Evolutionary conservation across 2,329 filamentous ascomycete genomes (phyloP), one percentile per base, ranked within the genome.

Genomic region (Monosporascus sp.): DNA sequence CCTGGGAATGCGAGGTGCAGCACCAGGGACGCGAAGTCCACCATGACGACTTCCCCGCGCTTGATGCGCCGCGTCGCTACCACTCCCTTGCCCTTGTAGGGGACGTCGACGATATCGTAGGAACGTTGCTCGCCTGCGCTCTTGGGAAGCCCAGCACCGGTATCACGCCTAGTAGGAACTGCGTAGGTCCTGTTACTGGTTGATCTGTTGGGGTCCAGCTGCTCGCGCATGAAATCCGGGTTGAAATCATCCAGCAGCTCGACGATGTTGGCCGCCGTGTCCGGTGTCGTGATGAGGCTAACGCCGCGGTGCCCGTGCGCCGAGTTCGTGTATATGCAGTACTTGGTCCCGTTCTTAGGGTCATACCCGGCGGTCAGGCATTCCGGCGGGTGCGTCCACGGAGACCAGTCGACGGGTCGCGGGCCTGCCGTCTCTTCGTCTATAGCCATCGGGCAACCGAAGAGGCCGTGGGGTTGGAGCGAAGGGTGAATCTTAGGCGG

Each of bases 251-350:
- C 60, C 2, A 72, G 53, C 31, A 68, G 59, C 3, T 63, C 54
- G 17, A 64, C 51, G 31, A 60, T 64, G 47, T 61, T 60, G 0
- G 69, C 67, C 1, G 69, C 69, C 8, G 60, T 62, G 49, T 68
- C 64, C 0, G 70, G 70, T 1, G 61, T 70, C 4, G 70, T 68
- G 50, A 73, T 60, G 37, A 74, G 55, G 49, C 68, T 70, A 50
- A 71, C 56, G 20, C 70, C 70, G n/a, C 60, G 56, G 16, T 62
- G 56, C 7, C 62, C 63, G 37, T 63, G 59, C 26, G 52, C 58
- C 16, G 62, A 61, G 48, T 65, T 65, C 16, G 57, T 63, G 41
- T 58, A 64, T 11, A 64, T 60, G 19, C 63, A 65, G 45, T 63
- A 65, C 50, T 59, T 62, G 2, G 49, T 37, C n/a, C 11, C 24